Conservation (phyloP, 306 rosid genomes). For the Benincasa hispida region DNA sequence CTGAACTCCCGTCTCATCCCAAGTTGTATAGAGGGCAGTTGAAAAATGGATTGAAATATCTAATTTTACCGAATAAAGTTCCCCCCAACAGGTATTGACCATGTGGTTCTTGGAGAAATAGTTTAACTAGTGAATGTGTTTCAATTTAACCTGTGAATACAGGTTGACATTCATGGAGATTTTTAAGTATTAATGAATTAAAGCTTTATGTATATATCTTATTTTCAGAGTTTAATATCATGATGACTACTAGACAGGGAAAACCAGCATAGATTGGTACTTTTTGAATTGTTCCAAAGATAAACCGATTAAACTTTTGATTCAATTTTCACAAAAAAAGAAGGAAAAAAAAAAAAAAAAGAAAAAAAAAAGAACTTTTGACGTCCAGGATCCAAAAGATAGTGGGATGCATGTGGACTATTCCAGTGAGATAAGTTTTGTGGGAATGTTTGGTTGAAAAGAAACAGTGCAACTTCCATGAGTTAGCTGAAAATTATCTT, state of each 20-base stretch:
- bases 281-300: not conserved
- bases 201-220: not conserved
- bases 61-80: slow-evolving; percentile 81
- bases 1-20: slow-evolving; percentile 80
- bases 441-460: not conserved
- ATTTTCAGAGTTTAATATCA: not conserved
- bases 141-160: not conserved
- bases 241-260: not conserved
- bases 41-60: slow-evolving; percentile 73
- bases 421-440: not conserved
- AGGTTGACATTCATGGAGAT: not conserved
- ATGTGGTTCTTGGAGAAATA: not conserved
- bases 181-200: not conserved
- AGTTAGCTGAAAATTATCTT: not conserved
- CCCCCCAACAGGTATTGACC: slow-evolving; percentile 67
- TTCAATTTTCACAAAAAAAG: no score
- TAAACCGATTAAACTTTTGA: not conserved
- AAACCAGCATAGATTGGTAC: not conserved
- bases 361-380: not conserved
- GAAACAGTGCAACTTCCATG: not conserved
- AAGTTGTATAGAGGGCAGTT: slow-evolving; percentile 75
- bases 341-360: no score
- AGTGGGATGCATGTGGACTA: not conserved
- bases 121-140: not conserved
- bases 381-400: not conserved